Evolutionary conservation across 768 basidiomycete genomes (phyloP), one percentile per base, ranked within the genome.

Genomic region (Macrolepiota fuliginosa): DNA sequence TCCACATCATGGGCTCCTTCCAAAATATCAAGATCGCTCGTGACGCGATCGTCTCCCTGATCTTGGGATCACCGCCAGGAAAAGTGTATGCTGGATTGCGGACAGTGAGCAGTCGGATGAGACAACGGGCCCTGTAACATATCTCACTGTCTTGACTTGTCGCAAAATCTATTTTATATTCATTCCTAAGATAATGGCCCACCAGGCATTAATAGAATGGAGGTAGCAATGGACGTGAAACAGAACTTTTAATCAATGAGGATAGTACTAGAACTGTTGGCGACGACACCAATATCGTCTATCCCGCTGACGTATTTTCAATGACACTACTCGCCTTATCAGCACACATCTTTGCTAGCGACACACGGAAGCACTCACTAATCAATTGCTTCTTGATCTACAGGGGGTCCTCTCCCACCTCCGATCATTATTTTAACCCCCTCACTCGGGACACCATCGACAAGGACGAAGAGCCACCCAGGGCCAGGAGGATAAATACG

Each of bases 11-110:
- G 74, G 97, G 97, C 24, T 96, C 96, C 15, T 98, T 97, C 79
- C 93, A 96, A 79, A 97, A 97, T 70, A 98, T 99, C 81, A 97
- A 96, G 76, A 85, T 98, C 61, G 97, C 97, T 0, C 84, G 96
- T 60, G 96, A 98, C 73, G 95, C 97, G 5, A 88, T 99, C 64
- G 96, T 97, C 27, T 94, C 93, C 13, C 84, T 97, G 19, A 98
- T 98, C 66, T 82, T 98, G 15, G 96, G 96, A 35, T 96, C 94
- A 13, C 96, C 96, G 0, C 96, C 96, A 54, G 96, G 96, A 55
- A 93, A 94, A 71, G 92, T 94, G 5, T 92, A 98, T 67, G 92
- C 95, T 6, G 90, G 92, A 36, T 75, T 98, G 66, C 82, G 95
- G 71, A 95, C 94, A 4, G 92, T 97, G 51, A 92, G 92, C 72